Base-by-base conservation (phyloP, 352 stramenopile genomes). In the Phytophthora brassicae region DNA sequence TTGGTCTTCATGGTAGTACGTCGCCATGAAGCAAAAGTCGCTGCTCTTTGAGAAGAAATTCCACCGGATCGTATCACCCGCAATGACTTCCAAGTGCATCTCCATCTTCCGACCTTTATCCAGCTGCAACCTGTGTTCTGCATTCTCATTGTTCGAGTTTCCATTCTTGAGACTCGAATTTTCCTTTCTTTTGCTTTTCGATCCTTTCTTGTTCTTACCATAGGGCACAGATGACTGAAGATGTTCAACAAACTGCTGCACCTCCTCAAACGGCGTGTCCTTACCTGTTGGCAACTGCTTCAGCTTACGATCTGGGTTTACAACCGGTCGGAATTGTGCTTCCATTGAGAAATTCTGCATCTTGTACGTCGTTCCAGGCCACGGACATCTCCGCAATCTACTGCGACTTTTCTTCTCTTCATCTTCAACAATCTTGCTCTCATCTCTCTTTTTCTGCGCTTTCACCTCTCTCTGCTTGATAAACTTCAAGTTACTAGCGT, bases 51-150 rank as follows among this genome's bases (percentile, higher is more conserved):
- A 77, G 16, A 65, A 56, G 26, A 88, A 92, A 12, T 77, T 59
- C 85, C 85, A 94, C 16, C 66, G 56, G 45, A 94, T 75, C 4
- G 69, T 71, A 48, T 94, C 85, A 1, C 81, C 79, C 0, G 77
- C 70, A 6, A 78, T 68, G 8, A 94, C 82, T 46, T 94, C 81
- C 26, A 94, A 59, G 60, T 94, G 85, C 85, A 94, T 94, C 48
- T 94, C 82, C 43, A 90, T 67, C 24, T 77, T 87, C 11, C 85
- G 77, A 6, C 80, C 80, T 19, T 89, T 89, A 0, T 81, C 51
- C 9, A 92, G 33, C 0, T 63, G 72, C 46, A 88, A 42, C 2
- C 74, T 64, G 26, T 76, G 75, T 7, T 55, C 13, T 2, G 39
- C 24, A 6, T 54, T 60, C 0, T 65, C 70, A 52, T 49, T 26